Evolutionary conservation across 2,329 filamentous ascomycete genomes (phyloP), one percentile per base, ranked within the genome.

Genomic region (Rutstroemia sp.): DNA sequence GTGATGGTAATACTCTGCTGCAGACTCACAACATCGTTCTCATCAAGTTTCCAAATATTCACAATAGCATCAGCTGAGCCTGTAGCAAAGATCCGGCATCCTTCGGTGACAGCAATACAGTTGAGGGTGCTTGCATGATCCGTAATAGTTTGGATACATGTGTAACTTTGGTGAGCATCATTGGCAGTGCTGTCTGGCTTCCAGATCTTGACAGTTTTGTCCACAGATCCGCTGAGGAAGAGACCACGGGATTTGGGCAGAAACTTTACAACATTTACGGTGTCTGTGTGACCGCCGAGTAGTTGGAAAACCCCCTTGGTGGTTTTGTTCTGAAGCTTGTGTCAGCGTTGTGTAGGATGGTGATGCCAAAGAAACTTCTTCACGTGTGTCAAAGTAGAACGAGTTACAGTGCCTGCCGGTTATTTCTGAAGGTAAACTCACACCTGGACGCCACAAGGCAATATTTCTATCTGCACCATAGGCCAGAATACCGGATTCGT

Each of bases 391-490:
- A 23, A 44, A n/a, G 8, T 12, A 27, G 56, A 34, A 45, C 27
- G 39, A 8, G 17, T 17, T 17, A 9, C n/a, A 39, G 27, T 30
- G 7, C 21, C n/a, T 25, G 30, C 12, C n/a, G 19, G 39, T 40
- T 12, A 9, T 23, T 16, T 44, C 23, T 50, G 21, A 49, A 47
- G 48, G n/a, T 16, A 47, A 58, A 74, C 84, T 72, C 77, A 92
- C 89, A 69, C 79, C 72, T 56, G 91, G 91, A 68, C 84, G 78
- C 94, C 94, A 99, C 42, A 97, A 69, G 45, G 91, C 92, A 64
- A 99, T 80, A 73, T 94, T 94, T 64, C 86, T 84, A 72, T 95
- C 89, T 8, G 92, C 87, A 34, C 94, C 94, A 74, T 89, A 99
- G 30, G 91, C 94, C 54, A 99, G 77, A 46, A 91, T 70, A 9